These are phyloP conservation scores for Medakamo hakoo DNA, from an alignment of 139 green algal species.

Conservation along the genomic window DNA sequence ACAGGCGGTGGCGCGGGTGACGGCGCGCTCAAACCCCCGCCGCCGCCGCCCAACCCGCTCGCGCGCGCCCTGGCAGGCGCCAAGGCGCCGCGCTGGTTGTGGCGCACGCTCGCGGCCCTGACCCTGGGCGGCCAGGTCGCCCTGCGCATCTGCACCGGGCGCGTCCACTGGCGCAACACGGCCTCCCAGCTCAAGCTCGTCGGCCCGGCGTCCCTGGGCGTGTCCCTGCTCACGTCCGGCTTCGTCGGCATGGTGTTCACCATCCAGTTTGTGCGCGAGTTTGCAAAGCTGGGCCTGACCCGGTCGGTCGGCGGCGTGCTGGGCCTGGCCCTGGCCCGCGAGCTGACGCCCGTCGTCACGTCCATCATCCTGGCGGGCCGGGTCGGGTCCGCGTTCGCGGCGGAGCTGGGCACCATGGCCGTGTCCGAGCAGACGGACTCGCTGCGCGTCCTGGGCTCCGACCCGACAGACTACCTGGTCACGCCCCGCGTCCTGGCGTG, in stretches of 20 bases:
- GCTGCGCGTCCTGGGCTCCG: constrained; percentile 79
- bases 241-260: constrained; percentile 99
- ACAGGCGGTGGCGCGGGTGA: too few relatives aligned
- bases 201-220: constrained; percentile 78
- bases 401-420: constrained; percentile 97
- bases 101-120: constrained; percentile 50
- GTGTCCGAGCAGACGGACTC: constrained; percentile 97
- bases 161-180: constrained; percentile 77
- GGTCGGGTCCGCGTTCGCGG: constrained; percentile 89
- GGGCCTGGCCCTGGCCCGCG: constrained; percentile 76
- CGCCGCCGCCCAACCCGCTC: neutral
- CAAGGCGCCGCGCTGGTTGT: constrained; percentile 60
- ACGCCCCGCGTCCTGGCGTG: constrained; percentile 79
- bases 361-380: constrained; percentile 93
- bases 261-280: constrained; percentile 87
- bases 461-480: constrained; percentile 97
- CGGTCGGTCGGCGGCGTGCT: constrained; percentile 89
- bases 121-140: constrained; percentile 67
- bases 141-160: constrained; percentile 54
- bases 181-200: constrained; percentile 84
- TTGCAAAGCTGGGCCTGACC: constrained; percentile 84
- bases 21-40: neutral
- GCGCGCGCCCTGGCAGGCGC: constrained; percentile 1
- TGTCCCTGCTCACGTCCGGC: constrained; percentile 79
- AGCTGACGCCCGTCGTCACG: constrained; percentile 95